phyloP scores from a whole-genome alignment of 129 eudicot species.

The Escallonia herrerae region DNA sequence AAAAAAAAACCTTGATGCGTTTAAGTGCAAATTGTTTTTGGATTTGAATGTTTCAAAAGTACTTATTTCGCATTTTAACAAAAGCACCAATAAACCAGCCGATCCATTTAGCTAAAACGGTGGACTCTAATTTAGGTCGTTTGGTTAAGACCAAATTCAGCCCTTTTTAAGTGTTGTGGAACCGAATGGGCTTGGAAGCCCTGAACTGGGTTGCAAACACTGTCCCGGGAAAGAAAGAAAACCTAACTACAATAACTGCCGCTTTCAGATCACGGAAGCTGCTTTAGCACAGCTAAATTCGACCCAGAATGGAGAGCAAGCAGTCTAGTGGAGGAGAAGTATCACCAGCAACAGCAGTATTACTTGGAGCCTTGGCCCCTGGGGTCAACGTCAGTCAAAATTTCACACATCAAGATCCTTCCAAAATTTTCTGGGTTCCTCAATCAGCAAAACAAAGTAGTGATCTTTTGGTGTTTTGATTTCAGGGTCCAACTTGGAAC shows the following conservation, averaged over 20 bases:
- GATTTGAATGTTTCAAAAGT: no score
- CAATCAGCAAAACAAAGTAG: background rate
- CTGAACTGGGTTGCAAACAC: no score
- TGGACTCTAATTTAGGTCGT: no score
- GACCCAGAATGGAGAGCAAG: slow-evolving; percentile 42
- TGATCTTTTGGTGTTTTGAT: slow-evolving; percentile 27
- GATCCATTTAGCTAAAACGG: no score
- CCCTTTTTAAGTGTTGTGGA: no score
- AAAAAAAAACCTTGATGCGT: no score
- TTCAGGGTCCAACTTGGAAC: slow-evolving; percentile 90
- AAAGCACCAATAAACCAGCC: no score
- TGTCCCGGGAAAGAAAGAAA: no score
- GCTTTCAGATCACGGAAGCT: background rate
- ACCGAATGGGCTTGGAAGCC: no score
- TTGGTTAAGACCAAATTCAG: no score
- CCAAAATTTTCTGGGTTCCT: background rate
- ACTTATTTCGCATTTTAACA: no score
- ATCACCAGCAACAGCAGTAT: slow-evolving; percentile 67
- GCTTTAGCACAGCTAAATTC: background rate
- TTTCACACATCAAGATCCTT: background rate
- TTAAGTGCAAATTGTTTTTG: no score
- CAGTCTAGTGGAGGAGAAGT: slow-evolving; percentile 24
- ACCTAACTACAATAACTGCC: background rate
- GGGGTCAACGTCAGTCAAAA: slow-evolving; percentile 67
- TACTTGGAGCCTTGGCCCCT: slow-evolving; percentile 82